These are phyloP conservation scores for Hypoxylon subgilvum DNA, from an alignment of 495 filamentous ascomycete species.

Conservation along the genomic window DNA sequence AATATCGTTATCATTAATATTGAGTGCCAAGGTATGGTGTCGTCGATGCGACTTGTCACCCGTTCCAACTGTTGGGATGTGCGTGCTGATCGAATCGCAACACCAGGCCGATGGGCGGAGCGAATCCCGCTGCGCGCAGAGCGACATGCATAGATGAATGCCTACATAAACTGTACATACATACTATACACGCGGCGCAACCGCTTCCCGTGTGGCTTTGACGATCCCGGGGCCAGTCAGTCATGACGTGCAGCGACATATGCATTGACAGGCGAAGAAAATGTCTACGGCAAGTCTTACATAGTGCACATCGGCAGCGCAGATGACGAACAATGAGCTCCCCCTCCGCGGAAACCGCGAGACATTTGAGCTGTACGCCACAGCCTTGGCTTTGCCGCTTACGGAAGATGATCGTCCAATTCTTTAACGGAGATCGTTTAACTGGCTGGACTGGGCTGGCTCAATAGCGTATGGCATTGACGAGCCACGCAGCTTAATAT, in stretches of 20 bases:
- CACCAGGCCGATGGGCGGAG: conserved; percentile 24
- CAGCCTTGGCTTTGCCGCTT: conserved; percentile 22
- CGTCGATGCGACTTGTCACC: neutral
- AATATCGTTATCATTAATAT: conserved; percentile 13
- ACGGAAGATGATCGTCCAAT: conserved; percentile 25
- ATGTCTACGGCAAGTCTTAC: neutral
- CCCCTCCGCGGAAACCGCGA: conserved; percentile 25
- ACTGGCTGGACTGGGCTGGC: neutral
- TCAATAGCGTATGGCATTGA: conserved; percentile 14
- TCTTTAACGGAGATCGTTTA: conserved; percentile 14
- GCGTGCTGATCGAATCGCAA: conserved; percentile 5
- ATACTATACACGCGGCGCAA: neutral
- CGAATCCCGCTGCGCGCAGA: conserved; percentile 8
- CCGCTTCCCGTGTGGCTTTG: conserved; percentile 17
- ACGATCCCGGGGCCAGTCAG: neutral
- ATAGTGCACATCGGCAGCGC: too few species aligned
- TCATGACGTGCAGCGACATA: conserved; percentile 17
- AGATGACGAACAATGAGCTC: conserved; percentile 3
- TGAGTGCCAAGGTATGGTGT: neutral
- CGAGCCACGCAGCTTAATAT: conserved; percentile 26
- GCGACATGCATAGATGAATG: too few species aligned
- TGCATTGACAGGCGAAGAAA: neutral
- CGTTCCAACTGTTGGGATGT: neutral
- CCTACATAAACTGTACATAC: conserved; percentile 3
- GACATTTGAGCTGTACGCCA: conserved; percentile 33